Base-by-base conservation (phyloP, 495 filamentous ascomycete genomes). In the Aspergillus baeticus region DNA sequence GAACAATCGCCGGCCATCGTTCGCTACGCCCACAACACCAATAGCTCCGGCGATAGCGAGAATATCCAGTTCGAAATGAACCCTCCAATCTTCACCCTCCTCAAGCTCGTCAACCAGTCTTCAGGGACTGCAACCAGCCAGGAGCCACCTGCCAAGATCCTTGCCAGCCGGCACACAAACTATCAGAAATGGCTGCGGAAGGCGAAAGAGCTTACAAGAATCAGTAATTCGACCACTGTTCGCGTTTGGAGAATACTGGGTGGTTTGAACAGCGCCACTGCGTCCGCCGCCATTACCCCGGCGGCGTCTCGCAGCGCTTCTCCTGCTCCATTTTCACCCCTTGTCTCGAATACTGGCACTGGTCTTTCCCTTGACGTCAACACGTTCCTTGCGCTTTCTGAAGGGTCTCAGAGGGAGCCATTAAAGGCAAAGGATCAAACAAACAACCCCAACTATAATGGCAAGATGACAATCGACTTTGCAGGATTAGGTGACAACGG, bases 81-180 rank as follows among this genome's bases (percentile, higher is more conserved):
- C 62, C 95, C 92, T 17, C 91, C 90, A 1, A 80, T 96, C 18
- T 90, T 96, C 71, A 92, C 87, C 1, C 81, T 98, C 39, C 83
- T 95, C 60, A 91, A 92, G 58, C 75, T 98, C 10, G 81, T 82
- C 60, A 81, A 81, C 54, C 72, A 71, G 34, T 76, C 78, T 17
- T 67, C 74, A n/a, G 79, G 69, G 8, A 82, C 79, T n/a, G 81
- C 86, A 5, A 8, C 76, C 79, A 13, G 78, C 86, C 57, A 75
- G 18, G 70, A 78, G 10, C 76, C 79, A 8, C 82, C 87, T 1
- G 74, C 82, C 15, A 81, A 74, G 56, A 65, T 90, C 15, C 77
- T 93, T 26, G 83, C 87, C 13, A 92, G 88, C 59, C 81, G 87
- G 54, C 82, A 82, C 22, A 82, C 80, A 20, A 75, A 71, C 14